Evolutionary conservation across 2,329 filamentous ascomycete genomes (phyloP), one percentile per base, ranked within the genome.

Genomic region (Exophiala alcalophila): DNA sequence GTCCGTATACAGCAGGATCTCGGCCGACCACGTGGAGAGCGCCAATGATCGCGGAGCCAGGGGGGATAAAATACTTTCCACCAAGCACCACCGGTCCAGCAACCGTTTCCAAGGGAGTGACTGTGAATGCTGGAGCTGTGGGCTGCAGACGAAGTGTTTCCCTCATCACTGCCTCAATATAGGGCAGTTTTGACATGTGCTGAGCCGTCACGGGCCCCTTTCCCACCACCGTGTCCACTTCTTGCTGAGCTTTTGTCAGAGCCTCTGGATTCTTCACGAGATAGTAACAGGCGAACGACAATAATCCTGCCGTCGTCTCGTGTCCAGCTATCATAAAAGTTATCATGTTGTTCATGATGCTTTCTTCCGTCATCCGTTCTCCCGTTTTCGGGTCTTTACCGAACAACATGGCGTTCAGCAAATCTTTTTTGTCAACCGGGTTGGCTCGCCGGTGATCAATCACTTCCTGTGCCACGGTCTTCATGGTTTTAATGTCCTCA

Each of bases 271-370:
- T 71, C 58, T 80, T 81, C 23, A 85, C 60, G 2, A 89, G 68
- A 41, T 81, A 71, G 57, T 81, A 83, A 35, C 85, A 76, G 0
- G 74, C 64, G 56, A 85, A 87, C 0, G 80, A 76, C 9, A 88
- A 61, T 11, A 83, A 64, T 2, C 82, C 83, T 2, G 80, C 78
- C 0, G 84, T 84, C 0, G 85, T 89, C 55, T 87, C 84, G 49
- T 86, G 83, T 2, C 81, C 71, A 54, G 63, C 60, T 40, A 46
- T 49, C 27, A 83, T 73, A 68, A 86, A 83, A 2, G 76, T 75
- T 39, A 84, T 76, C 52, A 86, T 79, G 59, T 86, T 82, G 60
- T 84, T 79, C 33, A 83, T 71, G 34, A 84, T 73, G 46, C 77
- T 76, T 7, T 74, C 73, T 4, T 84, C 75, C 4, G 65, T 72